These are phyloP conservation scores for Xerocomus potaroensis DNA, from an alignment of 768 basidiomycete genomes.

Conservation along the genomic window DNA sequence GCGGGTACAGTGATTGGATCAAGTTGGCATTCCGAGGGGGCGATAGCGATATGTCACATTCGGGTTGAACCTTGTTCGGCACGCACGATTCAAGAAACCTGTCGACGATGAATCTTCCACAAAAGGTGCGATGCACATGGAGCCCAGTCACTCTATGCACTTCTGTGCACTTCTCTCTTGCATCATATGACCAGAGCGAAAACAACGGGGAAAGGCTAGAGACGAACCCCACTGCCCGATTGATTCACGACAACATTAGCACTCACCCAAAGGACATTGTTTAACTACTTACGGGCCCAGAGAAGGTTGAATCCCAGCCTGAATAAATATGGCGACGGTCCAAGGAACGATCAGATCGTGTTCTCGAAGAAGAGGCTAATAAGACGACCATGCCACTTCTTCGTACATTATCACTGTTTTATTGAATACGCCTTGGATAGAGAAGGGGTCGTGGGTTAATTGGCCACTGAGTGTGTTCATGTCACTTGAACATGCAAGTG, in stretches of 20 bases:
- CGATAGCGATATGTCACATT: conserved; percentile 22
- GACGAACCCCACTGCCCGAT: conserved; percentile 11
- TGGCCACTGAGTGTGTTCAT: too few relatives aligned
- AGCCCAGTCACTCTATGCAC: conserved; percentile 23
- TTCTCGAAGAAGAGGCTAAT: conserved; percentile 9
- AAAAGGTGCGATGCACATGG: conserved; percentile 19
- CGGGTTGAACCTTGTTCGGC: conserved; percentile 13
- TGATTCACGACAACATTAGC: conserved; percentile 5
- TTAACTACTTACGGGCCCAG: conserved; percentile 19
- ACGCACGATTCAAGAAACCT: conserved; percentile 8
- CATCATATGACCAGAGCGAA: conserved; percentile 18
- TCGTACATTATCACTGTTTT: too few relatives aligned
- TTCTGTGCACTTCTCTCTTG: conserved; percentile 27
- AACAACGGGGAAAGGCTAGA: conserved; percentile 20
- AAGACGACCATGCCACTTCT: too few relatives aligned
- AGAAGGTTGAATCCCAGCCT: too few relatives aligned
- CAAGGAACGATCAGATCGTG: neutral
- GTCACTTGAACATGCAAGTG: neutral
- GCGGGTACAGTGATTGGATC: conserved; percentile 11
- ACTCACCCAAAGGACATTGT: conserved; percentile 9
- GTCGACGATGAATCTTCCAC: conserved; percentile 26
- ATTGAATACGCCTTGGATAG: conserved; percentile 21
- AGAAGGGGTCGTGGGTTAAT: conserved; percentile 21
- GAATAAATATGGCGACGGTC: too few relatives aligned
- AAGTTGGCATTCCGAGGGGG: conserved; percentile 21